Evolutionary conservation across 2,329 filamentous ascomycete genomes (phyloP).

Genomic region (Scytalidium lignicola): DNA sequence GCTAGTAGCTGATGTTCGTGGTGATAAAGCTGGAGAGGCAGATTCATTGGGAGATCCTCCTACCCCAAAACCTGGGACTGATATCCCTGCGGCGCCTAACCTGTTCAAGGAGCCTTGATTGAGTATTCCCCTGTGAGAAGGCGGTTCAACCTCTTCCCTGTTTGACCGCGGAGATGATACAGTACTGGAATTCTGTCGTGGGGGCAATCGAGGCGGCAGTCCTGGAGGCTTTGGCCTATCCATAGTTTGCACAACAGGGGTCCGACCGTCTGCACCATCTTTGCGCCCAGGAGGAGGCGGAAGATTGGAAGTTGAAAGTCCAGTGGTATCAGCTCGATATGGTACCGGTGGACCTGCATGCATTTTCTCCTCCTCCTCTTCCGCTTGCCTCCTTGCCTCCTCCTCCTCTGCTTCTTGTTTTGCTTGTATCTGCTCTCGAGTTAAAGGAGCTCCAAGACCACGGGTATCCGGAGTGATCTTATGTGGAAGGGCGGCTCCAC

Average conservation of each 20-base stretch:
- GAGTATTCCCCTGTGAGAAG: conserved; percentile 26
- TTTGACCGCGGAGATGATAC: conserved; percentile 33
- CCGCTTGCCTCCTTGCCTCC: conserved; percentile 13
- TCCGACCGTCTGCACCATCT: conserved; percentile 25
- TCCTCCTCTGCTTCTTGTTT: conserved; percentile 27
- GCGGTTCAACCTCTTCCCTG: conserved; percentile 15
- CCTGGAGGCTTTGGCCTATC: conserved; percentile 25
- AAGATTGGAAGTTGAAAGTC: conserved; percentile 51
- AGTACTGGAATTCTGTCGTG: conserved; percentile 33
- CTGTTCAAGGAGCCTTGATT: conserved; percentile 45
- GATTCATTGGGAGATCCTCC: conserved; percentile 32
- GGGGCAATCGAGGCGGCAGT: conserved; percentile 57
- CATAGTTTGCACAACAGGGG: conserved; percentile 14
- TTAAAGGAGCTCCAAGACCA: conserved; percentile 39
- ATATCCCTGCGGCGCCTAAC: conserved; percentile 57
- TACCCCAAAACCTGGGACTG: conserved; percentile 62
- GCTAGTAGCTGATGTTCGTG: conserved; percentile 9
- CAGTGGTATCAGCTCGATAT: conserved; percentile 56
- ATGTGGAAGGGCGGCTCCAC: conserved; percentile 22
- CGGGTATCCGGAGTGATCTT: conserved; percentile 28
- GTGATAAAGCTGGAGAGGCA: conserved; percentile 21
- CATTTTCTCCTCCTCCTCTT: conserved; percentile 23
- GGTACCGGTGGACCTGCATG: conserved; percentile 46
- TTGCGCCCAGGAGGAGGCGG: conserved; percentile 52
- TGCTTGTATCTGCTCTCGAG: conserved; percentile 28